phyloP scores from a whole-genome alignment of 176 grass and related monocot species.

The Musa schizocarpa region DNA sequence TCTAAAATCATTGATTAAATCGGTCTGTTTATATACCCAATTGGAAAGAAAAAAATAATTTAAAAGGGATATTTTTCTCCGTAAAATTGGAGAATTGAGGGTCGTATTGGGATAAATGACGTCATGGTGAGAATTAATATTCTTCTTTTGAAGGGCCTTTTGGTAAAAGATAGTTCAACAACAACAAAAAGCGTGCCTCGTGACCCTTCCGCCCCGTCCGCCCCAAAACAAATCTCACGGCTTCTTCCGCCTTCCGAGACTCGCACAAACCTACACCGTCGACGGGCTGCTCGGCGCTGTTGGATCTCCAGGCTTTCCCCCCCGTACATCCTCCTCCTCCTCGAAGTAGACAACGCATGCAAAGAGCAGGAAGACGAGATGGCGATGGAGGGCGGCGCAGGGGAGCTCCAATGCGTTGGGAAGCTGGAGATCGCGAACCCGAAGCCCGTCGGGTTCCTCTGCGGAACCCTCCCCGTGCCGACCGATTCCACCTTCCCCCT shows the following conservation, averaged over 20 bases:
- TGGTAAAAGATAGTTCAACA: background rate
- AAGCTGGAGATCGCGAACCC: conserved; percentile 71
- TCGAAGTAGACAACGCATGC: too few relatives aligned
- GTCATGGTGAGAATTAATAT: background rate
- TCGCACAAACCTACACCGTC: background rate
- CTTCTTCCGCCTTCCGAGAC: background rate
- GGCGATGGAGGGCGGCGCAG: conserved; percentile 52
- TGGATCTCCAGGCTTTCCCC: too few relatives aligned
- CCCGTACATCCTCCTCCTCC: too few relatives aligned
- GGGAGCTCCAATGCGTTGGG: conserved; percentile 81
- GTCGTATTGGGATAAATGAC: too few relatives aligned
- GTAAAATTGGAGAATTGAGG: too few relatives aligned
- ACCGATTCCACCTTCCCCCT: conserved; percentile 64
- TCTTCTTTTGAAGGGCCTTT: background rate
- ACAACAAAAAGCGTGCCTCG: too few relatives aligned
- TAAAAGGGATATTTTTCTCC: too few relatives aligned
- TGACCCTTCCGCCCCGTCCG: too few relatives aligned
- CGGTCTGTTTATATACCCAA: too few relatives aligned
- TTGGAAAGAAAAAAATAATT: too few relatives aligned
- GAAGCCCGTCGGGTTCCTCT: conserved; percentile 70
- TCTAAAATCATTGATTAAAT: too few relatives aligned
- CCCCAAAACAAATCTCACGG: too few relatives aligned
- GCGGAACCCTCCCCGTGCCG: conserved; percentile 82
- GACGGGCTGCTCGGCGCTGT: background rate
- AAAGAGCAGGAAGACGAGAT: background rate